A percentile compares a stretch with the other conserved stretches of the same genome.
Evolutionary conservation across 192 early-diverging fungal species (phyloP).

Genomic region (Coemansia sp.): DNA sequence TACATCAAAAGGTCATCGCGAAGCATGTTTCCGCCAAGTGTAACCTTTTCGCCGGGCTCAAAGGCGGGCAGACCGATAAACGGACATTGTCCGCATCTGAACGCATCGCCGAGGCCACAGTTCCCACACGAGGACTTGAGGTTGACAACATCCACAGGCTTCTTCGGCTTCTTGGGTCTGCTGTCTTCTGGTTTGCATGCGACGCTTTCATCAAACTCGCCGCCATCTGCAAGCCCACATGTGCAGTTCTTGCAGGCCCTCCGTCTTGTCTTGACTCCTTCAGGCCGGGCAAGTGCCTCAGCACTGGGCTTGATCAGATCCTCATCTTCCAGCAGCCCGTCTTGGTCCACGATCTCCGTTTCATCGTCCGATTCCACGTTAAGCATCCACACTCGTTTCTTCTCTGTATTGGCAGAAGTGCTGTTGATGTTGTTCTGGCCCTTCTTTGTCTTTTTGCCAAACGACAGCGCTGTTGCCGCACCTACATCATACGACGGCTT

Average conservation of each 20-base stretch:
- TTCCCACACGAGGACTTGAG: slow-evolving; percentile 67
- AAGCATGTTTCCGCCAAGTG: slow-evolving; percentile 69
- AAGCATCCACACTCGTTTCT: slow-evolving; percentile 73
- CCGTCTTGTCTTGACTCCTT: slow-evolving; percentile 73
- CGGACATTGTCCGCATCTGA: slow-evolving; percentile 93
- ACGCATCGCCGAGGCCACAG: slow-evolving; percentile 96
- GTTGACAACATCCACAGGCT: slow-evolving; percentile 56
- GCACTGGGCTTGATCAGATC: slow-evolving; percentile 74
- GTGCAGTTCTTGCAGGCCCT: slow-evolving; percentile 99
- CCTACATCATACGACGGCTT: slow-evolving; percentile 89
- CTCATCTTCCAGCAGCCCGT: slow-evolving; percentile 78
- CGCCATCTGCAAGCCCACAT: slow-evolving; percentile 84
- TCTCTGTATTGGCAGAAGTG: slow-evolving; percentile 27
- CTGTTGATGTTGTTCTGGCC: slow-evolving; percentile 32
- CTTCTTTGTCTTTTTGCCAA: slow-evolving; percentile 70
- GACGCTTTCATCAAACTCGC: slow-evolving; percentile 58
- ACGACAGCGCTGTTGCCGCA: slow-evolving; percentile 74
- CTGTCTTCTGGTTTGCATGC: slow-evolving; percentile 43
- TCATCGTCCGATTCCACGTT: slow-evolving; percentile 76
- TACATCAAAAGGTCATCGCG: slow-evolving; percentile 54
- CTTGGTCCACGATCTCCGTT: slow-evolving; percentile 83
- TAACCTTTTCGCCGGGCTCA: slow-evolving; percentile 90
- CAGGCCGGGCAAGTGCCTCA: slow-evolving; percentile 63
- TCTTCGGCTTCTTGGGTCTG: slow-evolving; percentile 58
- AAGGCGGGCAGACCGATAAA: slow-evolving; percentile 98